A percentile compares a stretch with the other conserved stretches of the same genome.
phyloP scores from a whole-genome alignment of 805 yeast species.

The Sugiyamaella floridensis region DNA sequence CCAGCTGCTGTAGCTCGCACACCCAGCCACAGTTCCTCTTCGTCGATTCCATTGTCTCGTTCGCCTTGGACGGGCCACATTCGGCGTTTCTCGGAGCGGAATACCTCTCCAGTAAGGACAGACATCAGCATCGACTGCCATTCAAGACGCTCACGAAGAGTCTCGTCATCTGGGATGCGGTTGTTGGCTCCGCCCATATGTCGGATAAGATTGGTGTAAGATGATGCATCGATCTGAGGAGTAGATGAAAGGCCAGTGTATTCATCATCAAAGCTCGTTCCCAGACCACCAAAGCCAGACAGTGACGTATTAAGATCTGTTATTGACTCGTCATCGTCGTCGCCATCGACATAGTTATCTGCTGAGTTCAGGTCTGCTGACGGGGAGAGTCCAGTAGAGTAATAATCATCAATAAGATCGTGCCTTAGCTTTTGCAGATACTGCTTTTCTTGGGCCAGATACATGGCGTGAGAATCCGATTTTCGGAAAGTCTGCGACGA shows the following conservation, averaged over 20 bases:
- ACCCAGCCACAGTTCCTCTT: conserved; percentile 81
- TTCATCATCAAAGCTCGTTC: conserved; percentile 29
- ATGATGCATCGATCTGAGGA: not conserved
- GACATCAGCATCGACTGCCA: conserved; percentile 94
- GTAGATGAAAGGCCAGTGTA: conserved; percentile 21
- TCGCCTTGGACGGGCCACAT: conserved; percentile 10
- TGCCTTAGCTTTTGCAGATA: conserved; percentile 58
- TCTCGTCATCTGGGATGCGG: conserved; percentile 25
- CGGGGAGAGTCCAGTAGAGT: conserved; percentile 54
- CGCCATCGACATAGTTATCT: conserved; percentile 25
- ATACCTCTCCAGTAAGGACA: conserved; percentile 92
- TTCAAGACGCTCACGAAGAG: conserved; percentile 63
- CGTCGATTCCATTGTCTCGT: conserved; percentile 33
- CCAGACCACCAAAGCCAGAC: conserved; percentile 28
- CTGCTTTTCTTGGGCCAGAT: conserved; percentile 57
- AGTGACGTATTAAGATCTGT: conserved; percentile 21
- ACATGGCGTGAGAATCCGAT: conserved; percentile 33
- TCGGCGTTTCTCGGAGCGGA: conserved; percentile 68
- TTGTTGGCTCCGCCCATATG: conserved; percentile 14
- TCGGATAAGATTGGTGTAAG: not conserved
- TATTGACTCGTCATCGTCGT: conserved; percentile 27
- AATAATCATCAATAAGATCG: conserved; percentile 60
- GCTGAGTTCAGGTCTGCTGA: conserved; percentile 24
- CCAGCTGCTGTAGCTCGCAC: conserved; percentile 76
- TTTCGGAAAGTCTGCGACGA: conserved; percentile 5